Evolutionary conservation across 352 stramenopile genomes (phyloP).

Genomic region (Globisporangium paddicum): DNA sequence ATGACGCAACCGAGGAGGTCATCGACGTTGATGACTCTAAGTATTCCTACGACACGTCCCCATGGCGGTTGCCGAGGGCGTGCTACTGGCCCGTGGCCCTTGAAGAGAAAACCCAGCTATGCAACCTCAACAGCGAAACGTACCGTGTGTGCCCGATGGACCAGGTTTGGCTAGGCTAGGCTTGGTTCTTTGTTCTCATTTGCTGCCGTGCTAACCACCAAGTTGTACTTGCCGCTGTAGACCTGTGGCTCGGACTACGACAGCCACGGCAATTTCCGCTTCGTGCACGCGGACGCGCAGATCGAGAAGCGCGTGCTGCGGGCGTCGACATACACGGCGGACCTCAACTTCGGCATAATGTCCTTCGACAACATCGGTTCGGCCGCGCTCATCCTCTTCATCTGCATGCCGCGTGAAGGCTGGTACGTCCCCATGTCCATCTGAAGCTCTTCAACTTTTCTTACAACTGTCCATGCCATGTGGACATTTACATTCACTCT

Average conservation of each 20-base stretch:
- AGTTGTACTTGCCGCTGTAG: conserved; percentile 4
- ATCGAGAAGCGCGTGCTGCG: conserved; percentile 35
- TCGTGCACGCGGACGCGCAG: conserved; percentile 34
- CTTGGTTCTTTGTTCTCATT: too few species aligned
- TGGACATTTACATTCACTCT: not conserved
- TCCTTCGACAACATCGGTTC: conserved; percentile 87
- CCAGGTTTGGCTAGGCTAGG: conserved; percentile 17
- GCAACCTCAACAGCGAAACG: conserved; percentile 35
- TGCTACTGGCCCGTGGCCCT: conserved; percentile 89
- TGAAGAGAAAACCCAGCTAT: conserved; percentile 44
- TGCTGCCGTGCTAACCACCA: too few species aligned
- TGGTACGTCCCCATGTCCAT: conserved; percentile 51
- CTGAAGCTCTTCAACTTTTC: not conserved
- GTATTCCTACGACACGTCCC: conserved; percentile 44
- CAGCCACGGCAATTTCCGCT: conserved; percentile 52
- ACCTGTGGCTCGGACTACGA: conserved; percentile 67
- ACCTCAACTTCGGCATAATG: conserved; percentile 83
- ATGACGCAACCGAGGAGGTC: conserved; percentile 23
- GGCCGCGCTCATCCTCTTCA: conserved; percentile 85
- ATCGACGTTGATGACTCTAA: conserved; percentile 20
- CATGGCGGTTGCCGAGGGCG: conserved; percentile 44
- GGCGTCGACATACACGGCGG: conserved; percentile 45
- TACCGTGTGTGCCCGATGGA: conserved; percentile 39
- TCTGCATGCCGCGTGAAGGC: conserved; percentile 88
- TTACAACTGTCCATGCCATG: not conserved